phyloP scores from a whole-genome alignment of 73 alveolate species.

The Stentor coeruleus region DNA sequence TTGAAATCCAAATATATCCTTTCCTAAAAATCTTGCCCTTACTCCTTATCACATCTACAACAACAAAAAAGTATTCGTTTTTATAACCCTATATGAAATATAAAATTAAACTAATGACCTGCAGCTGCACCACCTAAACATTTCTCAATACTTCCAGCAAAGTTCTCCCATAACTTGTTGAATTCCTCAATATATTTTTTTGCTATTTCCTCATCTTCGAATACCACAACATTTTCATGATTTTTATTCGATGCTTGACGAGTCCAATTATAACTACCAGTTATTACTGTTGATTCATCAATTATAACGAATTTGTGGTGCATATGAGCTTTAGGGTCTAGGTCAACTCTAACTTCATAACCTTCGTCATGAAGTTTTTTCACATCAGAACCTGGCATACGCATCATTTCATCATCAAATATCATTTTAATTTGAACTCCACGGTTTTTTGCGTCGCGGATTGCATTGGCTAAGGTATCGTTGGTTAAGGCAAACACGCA shows the following conservation, averaged over 20 bases:
- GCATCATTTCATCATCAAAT: constrained; percentile 89
- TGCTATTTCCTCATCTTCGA: constrained; percentile 32
- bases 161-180: background rate
- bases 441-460: constrained; percentile 58
- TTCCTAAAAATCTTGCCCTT: too few relatives aligned
- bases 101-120: too few relatives aligned
- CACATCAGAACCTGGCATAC: constrained; percentile 72
- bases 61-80: too few relatives aligned
- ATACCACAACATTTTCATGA: constrained; percentile 51
- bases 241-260: constrained; percentile 52
- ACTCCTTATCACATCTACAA: too few relatives aligned
- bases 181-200: background rate
- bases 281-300: constrained; percentile 77
- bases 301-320: constrained; percentile 89
- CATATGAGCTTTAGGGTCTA: constrained; percentile 81
- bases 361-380: constrained; percentile 73
- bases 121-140: background rate
- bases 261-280: constrained; percentile 92
- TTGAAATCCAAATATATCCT: too few relatives aligned
- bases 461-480: constrained; percentile 75
- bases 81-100: too few relatives aligned
- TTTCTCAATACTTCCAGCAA: background rate
- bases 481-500: constrained; percentile 87
- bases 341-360: constrained; percentile 76
- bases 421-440: constrained; percentile 82